These are phyloP conservation scores for Flaveria linearis DNA, from an alignment of 129 eudicot species.

Conservation along the genomic window DNA sequence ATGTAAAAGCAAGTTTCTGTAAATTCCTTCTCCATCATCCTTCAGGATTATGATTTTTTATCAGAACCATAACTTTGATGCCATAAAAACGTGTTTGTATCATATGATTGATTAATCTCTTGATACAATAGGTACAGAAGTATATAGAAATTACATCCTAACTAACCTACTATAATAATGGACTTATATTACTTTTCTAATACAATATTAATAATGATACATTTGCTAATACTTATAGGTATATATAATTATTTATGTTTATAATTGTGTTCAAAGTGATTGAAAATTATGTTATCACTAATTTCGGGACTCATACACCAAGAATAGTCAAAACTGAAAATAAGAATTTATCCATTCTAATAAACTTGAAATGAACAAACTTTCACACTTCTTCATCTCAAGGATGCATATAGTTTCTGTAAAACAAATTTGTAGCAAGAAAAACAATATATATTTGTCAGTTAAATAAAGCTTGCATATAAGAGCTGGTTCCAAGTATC, in stretches of 20 bases:
- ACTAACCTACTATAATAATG: no score
- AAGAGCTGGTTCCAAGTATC: slow-evolving; percentile 60
- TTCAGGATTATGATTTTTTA: no score
- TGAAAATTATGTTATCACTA: background rate
- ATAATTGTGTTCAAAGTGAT: background rate
- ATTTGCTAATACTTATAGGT: no score
- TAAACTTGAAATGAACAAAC: slow-evolving; percentile 1
- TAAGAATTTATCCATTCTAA: background rate
- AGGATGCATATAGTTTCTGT: background rate
- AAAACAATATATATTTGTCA: background rate
- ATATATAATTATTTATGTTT: background rate
- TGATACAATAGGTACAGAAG: no score
- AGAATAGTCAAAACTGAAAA: background rate
- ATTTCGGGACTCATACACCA: background rate
- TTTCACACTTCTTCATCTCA: slow-evolving; percentile 23
- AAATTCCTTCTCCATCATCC: no score
- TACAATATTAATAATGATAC: no score
- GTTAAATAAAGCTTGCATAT: slow-evolving; percentile 36
- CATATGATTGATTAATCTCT: no score
- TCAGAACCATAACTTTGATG: no score
- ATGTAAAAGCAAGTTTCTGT: no score
- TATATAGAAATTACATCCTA: no score
- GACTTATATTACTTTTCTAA: no score
- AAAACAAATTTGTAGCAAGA: slow-evolving; percentile 3
- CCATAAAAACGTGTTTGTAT: no score